These are phyloP conservation scores for Verbena officinalis DNA, from an alignment of 257 asterid species.

Conservation along the genomic window DNA sequence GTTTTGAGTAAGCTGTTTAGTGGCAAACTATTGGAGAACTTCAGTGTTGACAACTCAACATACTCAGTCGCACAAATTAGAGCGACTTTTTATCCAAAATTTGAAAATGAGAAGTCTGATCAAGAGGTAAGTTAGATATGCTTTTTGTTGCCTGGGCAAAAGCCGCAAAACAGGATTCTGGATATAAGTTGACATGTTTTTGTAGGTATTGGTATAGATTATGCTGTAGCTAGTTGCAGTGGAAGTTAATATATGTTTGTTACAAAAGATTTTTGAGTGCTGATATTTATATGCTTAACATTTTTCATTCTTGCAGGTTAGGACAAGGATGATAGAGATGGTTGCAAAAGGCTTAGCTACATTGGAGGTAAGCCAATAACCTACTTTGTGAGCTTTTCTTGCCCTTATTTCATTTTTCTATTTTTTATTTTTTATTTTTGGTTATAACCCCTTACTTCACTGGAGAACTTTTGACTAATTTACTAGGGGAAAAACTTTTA, in stretches of 20 bases:
- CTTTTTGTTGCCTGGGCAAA: slow-evolving; percentile 11
- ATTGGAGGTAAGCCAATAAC: slow-evolving; percentile 65
- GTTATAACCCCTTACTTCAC: too few species aligned
- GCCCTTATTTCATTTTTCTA: neutral
- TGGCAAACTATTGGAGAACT: slow-evolving; percentile 63
- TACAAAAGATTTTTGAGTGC: slow-evolving; percentile 12
- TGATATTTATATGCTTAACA: slow-evolving; percentile 21
- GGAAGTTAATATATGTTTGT: slow-evolving; percentile 24
- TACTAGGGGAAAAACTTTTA: too few species aligned
- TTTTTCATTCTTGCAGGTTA: slow-evolving; percentile 48
- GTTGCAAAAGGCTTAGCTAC: slow-evolving; percentile 86
- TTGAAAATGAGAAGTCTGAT: slow-evolving; percentile 97
- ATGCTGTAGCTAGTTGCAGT: neutral
- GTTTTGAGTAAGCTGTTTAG: slow-evolving; percentile 53
- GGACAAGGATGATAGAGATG: slow-evolving; percentile 92
- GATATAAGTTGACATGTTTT: neutral
- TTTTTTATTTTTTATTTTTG: too few species aligned
- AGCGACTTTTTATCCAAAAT: slow-evolving; percentile 97
- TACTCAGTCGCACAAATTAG: slow-evolving; percentile 73
- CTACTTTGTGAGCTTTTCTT: slow-evolving; percentile 22
- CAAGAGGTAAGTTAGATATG: slow-evolving; percentile 64
- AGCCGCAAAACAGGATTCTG: slow-evolving; percentile 14
- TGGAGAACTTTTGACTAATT: too few species aligned
- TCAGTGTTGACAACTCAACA: slow-evolving; percentile 74
- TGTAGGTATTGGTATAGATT: slow-evolving; percentile 5